Evolutionary conservation across 78 protist species (phyloP).

Genomic region (Chrysochromulina parva): DNA sequence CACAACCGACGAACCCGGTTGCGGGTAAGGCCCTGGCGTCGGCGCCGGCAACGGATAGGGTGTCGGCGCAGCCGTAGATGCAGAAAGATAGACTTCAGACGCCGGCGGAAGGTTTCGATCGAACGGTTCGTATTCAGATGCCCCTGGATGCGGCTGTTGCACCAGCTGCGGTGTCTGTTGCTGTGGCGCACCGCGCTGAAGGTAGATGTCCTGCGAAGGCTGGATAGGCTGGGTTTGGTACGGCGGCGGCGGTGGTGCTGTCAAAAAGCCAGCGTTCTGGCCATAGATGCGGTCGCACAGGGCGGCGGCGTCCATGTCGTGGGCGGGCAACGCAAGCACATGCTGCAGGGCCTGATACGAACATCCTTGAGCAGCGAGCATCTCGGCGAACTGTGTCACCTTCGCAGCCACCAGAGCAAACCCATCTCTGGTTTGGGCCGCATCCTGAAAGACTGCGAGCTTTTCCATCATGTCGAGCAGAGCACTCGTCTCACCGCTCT

Average conservation of each 20-base stretch:
- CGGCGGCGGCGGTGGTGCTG: neutral
- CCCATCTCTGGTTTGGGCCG: neutral
- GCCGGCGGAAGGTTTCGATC: no score
- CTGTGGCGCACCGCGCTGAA: no score
- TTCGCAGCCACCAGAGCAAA: neutral
- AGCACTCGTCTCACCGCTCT: neutral
- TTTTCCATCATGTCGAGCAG: neutral
- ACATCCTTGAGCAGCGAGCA: conserved; percentile 69
- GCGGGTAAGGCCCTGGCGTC: no score
- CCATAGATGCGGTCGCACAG: neutral
- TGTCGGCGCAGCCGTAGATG: no score
- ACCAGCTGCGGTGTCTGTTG: no score
- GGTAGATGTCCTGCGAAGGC: no score
- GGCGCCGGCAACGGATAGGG: no score
- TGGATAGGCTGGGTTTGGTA: neutral
- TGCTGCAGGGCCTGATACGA: conserved; percentile 45
- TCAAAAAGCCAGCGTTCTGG: neutral
- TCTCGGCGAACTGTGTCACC: conserved; percentile 3
- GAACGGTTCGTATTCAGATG: no score
- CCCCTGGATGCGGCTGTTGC: no score
- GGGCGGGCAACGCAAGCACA: neutral
- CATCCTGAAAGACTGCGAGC: neutral
- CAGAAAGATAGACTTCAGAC: no score
- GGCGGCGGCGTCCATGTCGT: neutral
- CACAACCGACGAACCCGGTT: no score